These are phyloP conservation scores for Stereocaulon alpinum DNA, from an alignment of 495 filamentous ascomycete genomes.

Conservation along the genomic window DNA sequence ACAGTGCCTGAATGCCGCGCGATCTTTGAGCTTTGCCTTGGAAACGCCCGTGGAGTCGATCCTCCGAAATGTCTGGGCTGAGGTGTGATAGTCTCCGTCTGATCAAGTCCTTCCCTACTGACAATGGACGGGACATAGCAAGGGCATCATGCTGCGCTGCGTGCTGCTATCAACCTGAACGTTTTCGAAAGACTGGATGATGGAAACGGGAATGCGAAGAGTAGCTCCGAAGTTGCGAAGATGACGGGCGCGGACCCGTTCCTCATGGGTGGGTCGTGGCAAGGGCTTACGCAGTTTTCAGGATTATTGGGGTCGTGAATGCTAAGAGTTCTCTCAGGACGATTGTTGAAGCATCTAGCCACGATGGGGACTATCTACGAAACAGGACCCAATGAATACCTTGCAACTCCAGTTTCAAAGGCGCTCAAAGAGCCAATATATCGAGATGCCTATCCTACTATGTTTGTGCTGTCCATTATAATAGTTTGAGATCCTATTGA, in stretches of 20 bases:
- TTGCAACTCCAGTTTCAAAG: constrained; percentile 27
- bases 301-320: no score
- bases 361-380: constrained; percentile 32
- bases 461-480: not conserved
- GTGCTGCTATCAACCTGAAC: not conserved
- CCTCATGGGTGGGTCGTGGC: not conserved
- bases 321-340: not conserved
- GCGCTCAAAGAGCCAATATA: constrained; percentile 28
- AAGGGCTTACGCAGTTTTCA: not conserved
- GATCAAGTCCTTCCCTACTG: not conserved
- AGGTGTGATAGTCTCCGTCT: not conserved
- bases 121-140: not conserved
- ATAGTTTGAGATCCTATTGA: no score
- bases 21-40: not conserved
- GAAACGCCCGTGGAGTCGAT: not conserved
- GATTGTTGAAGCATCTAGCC: constrained; percentile 28
- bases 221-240: not conserved
- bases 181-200: constrained; percentile 9
- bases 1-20: constrained; percentile 5
- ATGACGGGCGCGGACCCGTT: not conserved
- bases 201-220: constrained; percentile 9
- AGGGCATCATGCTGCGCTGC: constrained; percentile 6
- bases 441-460: constrained; percentile 12
- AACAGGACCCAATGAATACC: constrained; percentile 29
- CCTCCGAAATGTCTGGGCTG: not conserved